A percentile compares a stretch with the other conserved stretches of the same genome.
Conservation (phyloP, 768 basidiomycete genomes). For the Termitomyces sp. region DNA sequence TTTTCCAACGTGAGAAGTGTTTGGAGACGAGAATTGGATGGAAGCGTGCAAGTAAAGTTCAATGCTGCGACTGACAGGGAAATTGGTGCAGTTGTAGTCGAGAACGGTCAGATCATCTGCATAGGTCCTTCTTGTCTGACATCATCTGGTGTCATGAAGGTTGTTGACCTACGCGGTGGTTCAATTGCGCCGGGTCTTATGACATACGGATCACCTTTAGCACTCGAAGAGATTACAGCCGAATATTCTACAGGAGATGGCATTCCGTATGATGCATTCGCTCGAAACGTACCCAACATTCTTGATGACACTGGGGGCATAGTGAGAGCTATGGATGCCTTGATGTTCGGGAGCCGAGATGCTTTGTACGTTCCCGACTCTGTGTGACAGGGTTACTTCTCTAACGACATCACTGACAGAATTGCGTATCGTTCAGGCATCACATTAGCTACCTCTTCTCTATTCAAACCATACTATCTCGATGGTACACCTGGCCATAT, state of each 20-base stretch:
- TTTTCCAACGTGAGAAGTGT: slow-evolving; percentile 67
- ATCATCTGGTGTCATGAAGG: slow-evolving; percentile 15
- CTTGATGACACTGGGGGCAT: slow-evolving; percentile 49
- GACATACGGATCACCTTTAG: slow-evolving; percentile 64
- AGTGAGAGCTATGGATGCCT: slow-evolving; percentile 61
- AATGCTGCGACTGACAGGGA: slow-evolving; percentile 16
- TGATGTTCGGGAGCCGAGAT: slow-evolving; percentile 67
- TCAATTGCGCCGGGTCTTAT: slow-evolving; percentile 60
- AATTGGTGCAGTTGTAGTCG: slow-evolving; percentile 33
- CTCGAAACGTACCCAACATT: slow-evolving; percentile 31
- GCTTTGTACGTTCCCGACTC: slow-evolving; percentile 50
- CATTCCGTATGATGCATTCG: slow-evolving; percentile 51
- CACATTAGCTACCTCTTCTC: slow-evolving; percentile 49
- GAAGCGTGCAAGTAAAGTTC: slow-evolving; percentile 26
- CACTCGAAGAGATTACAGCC: slow-evolving; percentile 66
- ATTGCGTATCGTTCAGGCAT: slow-evolving; percentile 65
- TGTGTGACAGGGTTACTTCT: background rate
- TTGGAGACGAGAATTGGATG: slow-evolving; percentile 27
- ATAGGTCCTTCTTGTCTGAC: slow-evolving; percentile 30
- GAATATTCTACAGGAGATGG: slow-evolving; percentile 70
- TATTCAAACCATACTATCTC: slow-evolving; percentile 36
- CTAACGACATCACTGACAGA: slow-evolving; percentile 25
- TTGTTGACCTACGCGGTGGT: slow-evolving; percentile 67
- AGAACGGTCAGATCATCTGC: slow-evolving; percentile 50
- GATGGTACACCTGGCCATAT: slow-evolving; percentile 33